Evolutionary conservation across 2,329 filamentous ascomycete species (phyloP).

Genomic region (Trichoderma simmonsii): DNA sequence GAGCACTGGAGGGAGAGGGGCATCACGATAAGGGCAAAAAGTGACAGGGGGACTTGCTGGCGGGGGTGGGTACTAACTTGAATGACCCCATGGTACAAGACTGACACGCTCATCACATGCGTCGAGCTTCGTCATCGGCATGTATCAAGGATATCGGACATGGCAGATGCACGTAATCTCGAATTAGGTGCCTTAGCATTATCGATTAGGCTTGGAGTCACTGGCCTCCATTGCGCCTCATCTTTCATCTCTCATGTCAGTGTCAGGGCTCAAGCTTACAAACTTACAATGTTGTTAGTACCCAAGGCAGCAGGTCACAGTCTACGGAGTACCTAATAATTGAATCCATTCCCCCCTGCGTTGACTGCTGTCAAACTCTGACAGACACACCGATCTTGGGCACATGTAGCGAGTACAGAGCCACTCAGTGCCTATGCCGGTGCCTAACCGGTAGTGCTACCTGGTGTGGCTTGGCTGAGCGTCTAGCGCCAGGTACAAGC

Average conservation of each 20-base stretch:
- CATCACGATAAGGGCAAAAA: neutral
- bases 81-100: neutral
- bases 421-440: neutral
- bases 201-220: neutral
- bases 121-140: neutral
- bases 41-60: neutral
- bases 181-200: neutral
- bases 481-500: constrained; percentile 13
- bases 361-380: neutral
- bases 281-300: neutral
- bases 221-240: neutral
- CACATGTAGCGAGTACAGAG: neutral
- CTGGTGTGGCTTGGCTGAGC: neutral
- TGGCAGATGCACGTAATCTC: neutral
- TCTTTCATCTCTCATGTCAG: neutral
- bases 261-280: neutral
- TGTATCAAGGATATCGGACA: neutral
- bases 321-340: neutral
- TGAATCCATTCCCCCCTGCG: neutral
- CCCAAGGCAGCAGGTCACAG: neutral
- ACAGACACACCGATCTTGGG: neutral
- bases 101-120: neutral
- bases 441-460: neutral
- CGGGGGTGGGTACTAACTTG: neutral
- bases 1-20: neutral